phyloP scores from a whole-genome alignment of 331 rosid species.

The Cucumis variabilis region DNA sequence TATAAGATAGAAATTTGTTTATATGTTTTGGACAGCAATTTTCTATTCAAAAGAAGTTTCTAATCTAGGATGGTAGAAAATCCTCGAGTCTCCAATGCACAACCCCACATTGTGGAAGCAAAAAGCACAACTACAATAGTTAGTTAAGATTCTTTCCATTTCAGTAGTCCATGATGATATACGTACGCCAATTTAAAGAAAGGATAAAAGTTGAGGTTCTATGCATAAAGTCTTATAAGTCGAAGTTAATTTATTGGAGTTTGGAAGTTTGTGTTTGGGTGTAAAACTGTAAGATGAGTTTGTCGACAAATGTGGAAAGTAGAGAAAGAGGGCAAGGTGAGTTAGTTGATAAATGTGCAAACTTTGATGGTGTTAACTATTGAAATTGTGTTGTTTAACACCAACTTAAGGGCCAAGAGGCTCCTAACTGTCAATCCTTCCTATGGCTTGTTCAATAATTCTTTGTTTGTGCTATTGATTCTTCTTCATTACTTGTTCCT shows the following conservation, averaged over 20 bases:
- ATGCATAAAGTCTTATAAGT: too few relatives aligned
- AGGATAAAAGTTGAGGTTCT: too few relatives aligned
- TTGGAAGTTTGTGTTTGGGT: too few relatives aligned
- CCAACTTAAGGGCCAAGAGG: too few relatives aligned
- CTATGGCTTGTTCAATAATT: background rate
- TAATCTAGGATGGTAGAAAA: background rate
- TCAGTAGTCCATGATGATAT: background rate
- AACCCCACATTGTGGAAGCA: background rate
- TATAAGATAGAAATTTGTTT: too few relatives aligned
- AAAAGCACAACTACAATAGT: background rate
- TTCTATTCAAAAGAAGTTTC: background rate
- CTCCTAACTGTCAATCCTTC: background rate
- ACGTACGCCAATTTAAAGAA: background rate
- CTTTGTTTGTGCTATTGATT: background rate
- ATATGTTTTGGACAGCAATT: background rate
- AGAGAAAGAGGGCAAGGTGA: too few relatives aligned
- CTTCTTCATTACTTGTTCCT: conserved; percentile 5
- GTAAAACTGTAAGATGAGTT: too few relatives aligned
- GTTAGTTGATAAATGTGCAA: too few relatives aligned
- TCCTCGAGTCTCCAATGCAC: background rate
- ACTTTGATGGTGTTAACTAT: too few relatives aligned
- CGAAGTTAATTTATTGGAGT: too few relatives aligned
- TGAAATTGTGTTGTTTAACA: too few relatives aligned
- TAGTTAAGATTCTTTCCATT: background rate
- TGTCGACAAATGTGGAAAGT: too few relatives aligned